A percentile compares a stretch with the other conserved stretches of the same genome.
phyloP scores from a whole-genome alignment of 1,284 basidiomycete species.

The Clitocybe nebularis region DNA sequence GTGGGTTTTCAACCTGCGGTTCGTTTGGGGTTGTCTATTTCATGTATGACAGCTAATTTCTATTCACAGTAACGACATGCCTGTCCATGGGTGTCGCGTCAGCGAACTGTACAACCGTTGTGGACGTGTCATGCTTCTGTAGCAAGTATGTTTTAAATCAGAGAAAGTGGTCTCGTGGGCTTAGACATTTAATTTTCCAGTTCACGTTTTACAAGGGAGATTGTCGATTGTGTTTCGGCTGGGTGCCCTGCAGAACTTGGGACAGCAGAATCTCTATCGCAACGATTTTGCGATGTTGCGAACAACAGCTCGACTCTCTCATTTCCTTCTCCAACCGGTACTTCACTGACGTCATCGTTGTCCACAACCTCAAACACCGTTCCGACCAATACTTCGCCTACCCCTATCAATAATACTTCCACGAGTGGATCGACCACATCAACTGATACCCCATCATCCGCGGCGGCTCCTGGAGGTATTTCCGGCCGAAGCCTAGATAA shows the following conservation, averaged over 20 bases:
- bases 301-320: constrained; percentile 29
- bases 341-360: constrained; percentile 8
- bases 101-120: constrained; percentile 33
- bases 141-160: constrained; percentile 27
- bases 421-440: constrained; percentile 4
- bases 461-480: too few relatives aligned
- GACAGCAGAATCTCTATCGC: constrained; percentile 33
- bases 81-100: constrained; percentile 27
- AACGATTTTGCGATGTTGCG: constrained; percentile 37
- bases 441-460: constrained; percentile 11
- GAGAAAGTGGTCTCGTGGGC: neutral
- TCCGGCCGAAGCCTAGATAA: too few relatives aligned
- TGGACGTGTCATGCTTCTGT: constrained; percentile 39
- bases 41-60: too few relatives aligned
- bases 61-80: constrained; percentile 36
- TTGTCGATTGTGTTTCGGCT: constrained; percentile 28
- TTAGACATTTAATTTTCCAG: constrained; percentile 15
- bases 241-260: constrained; percentile 28
- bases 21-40: too few relatives aligned
- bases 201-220: constrained; percentile 23
- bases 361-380: constrained; percentile 10
- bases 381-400: constrained; percentile 6
- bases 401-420: constrained; percentile 1
- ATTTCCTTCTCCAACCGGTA: constrained; percentile 26
- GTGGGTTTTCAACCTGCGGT: constrained; percentile 19